Evolutionary conservation across 129 eudicot genomes (phyloP), one percentile per base, ranked within the genome.

Genomic region (Tagetes erecta): DNA sequence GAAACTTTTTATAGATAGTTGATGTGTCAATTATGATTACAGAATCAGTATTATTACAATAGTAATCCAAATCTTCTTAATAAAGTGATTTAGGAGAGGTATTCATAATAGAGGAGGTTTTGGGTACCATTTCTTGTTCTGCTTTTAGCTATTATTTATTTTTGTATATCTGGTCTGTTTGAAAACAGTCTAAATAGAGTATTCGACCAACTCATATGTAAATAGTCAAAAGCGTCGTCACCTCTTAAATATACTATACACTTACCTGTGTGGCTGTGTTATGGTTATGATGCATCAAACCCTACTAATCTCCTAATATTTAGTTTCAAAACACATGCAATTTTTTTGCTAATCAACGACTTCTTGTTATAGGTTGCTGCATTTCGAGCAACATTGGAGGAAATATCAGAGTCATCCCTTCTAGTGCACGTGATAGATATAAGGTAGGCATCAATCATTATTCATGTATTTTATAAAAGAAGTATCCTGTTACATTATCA

Each of bases 341-440:
- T 53, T 49, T 73, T 31, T 68, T 50, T 47, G 56, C 73, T 11
- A 35, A 12, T 64, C 67, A 8, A 55, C 67, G 11, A 55, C 67
- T 52, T 41, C 70, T 75, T 70, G 67, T 77, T 72, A 11, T 74
- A 93, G 98, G 96, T 93, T 81, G 98, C 98, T 83, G 98, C 98
- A 66, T 93, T 93, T 80, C 84, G 98, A 76, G 98, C 98, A 76
- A 93, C 98, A 42, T 33, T 90, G 71, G 98, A 93, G 81, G 98
- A 93, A 80, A 90, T 93, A 60, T 83, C 92, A 8, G 98, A 93
- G 81, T 93, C 96, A 11, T 90, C 98, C 58, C 92, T 93, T 86
- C 69, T 93, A 71, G 98, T 93, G 59, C 98, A 93, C 78, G 98
- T 93, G 78, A 91, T 89, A 82, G 98, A 93, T 83, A 90, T 93